A percentile compares a stretch with the other conserved stretches of the same genome.
These are phyloP conservation scores for Symbiodinium natans DNA, from an alignment of 73 alveolate species.

Conservation along the genomic window DNA sequence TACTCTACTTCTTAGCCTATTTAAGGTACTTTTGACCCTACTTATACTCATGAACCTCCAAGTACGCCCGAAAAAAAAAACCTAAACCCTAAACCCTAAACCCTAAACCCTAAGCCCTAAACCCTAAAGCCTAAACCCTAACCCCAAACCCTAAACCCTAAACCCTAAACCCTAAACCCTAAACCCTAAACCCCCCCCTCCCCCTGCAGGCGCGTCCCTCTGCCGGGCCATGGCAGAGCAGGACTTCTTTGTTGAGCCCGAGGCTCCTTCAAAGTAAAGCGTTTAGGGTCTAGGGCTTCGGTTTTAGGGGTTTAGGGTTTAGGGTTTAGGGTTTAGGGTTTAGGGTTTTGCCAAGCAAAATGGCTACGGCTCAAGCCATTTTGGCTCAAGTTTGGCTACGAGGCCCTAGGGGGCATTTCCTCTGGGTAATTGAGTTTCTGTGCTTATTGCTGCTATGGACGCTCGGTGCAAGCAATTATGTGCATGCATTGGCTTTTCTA, in stretches of 20 bases:
- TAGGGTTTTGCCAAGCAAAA: not conserved
- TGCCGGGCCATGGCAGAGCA: constrained; percentile 36
- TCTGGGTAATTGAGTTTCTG: too few relatives aligned
- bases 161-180: not conserved
- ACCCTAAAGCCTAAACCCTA: not conserved
- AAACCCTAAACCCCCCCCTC: not conserved
- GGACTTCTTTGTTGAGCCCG: constrained; percentile 52
- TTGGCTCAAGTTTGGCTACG: too few relatives aligned
- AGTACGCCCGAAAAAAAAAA: too few relatives aligned
- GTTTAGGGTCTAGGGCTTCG: not conserved
- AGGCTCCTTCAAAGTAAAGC: not conserved
- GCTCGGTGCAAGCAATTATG: too few relatives aligned
- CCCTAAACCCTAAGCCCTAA: not conserved
- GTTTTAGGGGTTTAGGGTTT: not conserved
- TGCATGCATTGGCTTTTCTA: too few relatives aligned
- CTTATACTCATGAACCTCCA: not conserved
- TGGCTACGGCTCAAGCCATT: too few relatives aligned
- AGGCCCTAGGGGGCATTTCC: too few relatives aligned
- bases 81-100: not conserved
- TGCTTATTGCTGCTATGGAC: too few relatives aligned
- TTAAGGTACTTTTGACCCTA: too few relatives aligned
- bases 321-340: constrained; percentile 8
- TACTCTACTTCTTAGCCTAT: too few relatives aligned
- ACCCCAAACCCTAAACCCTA: not conserved
- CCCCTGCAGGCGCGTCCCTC: constrained; percentile 1